A percentile compares a stretch with the other conserved stretches of the same genome.
Evolutionary conservation across 768 basidiomycete genomes (phyloP).

Genomic region (Auricularia sp.): DNA sequence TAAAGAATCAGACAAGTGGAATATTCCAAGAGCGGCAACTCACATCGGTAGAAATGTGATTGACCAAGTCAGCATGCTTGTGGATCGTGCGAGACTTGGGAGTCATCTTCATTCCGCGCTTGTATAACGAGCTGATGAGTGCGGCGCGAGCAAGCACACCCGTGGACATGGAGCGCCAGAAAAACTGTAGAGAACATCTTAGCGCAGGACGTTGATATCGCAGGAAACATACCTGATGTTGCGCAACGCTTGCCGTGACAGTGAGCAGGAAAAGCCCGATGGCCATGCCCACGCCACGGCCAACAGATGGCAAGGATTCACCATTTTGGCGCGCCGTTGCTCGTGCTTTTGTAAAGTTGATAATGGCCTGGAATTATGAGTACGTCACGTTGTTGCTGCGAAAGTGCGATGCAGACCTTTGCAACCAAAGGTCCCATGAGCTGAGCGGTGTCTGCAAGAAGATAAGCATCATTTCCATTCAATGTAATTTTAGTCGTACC

Average conservation of each 20-base stretch:
- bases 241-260: constrained; percentile 42
- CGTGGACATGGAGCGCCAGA: constrained; percentile 58
- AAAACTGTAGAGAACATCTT: constrained; percentile 34
- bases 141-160: constrained; percentile 58
- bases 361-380: constrained; percentile 35
- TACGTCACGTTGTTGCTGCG: background rate
- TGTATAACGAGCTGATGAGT: constrained; percentile 61
- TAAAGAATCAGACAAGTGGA: background rate
- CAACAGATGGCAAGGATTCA: constrained; percentile 29
- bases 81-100: constrained; percentile 55
- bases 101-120: constrained; percentile 54
- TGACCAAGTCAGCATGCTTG: constrained; percentile 50
- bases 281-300: constrained; percentile 50
- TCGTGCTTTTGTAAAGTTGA: constrained; percentile 46
- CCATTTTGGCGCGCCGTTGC: constrained; percentile 30
- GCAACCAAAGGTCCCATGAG: constrained; percentile 55
- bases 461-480: constrained; percentile 22
- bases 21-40: constrained; percentile 13
- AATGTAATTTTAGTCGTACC: background rate
- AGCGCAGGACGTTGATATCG: background rate
- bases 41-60: constrained; percentile 59
- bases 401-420: constrained; percentile 29
- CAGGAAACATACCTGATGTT: constrained; percentile 46
- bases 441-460: constrained; percentile 50
- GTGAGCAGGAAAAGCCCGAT: constrained; percentile 43